Evolutionary conservation across 805 yeast species (phyloP), one percentile per base, ranked within the genome.

Genomic region (Diddensiella santjacobensis): DNA sequence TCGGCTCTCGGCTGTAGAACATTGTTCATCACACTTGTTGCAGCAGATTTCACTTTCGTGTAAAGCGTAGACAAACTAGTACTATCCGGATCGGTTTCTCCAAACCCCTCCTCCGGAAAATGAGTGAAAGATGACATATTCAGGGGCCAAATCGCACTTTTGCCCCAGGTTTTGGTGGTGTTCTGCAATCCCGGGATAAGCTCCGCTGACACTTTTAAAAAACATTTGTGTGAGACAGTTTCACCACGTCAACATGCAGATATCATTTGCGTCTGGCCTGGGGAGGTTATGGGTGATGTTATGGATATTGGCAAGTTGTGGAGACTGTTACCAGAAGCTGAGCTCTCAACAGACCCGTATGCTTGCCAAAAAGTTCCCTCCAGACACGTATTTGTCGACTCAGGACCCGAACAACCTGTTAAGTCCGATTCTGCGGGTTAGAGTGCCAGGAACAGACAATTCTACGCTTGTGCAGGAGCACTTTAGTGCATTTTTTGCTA

Each of bases 391-490:
- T 37, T 47, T 60, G 26, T 49, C 41, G 6, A 39, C 44, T n/a
- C 22, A 50, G 33, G 53, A 58, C 39, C 31, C 45, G 5, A 40
- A 48, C 5, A 62, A 61, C 5, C 49, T 57, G 17, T 52, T 66
- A 22, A 48, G 58, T 22, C 70, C 70, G 8, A 52, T 66, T 15
- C 49, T 67, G 13, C 58, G 52, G 13, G 65, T 62, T 4, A 58
- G 81, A 39, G 52, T 58, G 0, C 78, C 80, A 0, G 79, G 78
- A 0, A 63, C 75, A 2, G 53, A 56, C 4, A 72, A 70, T 5
- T 72, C 79, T 1, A 26, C 53, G 2, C 40, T 60, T 19, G 68
- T 73, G 4, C 71, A 68, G 42, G 50, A 63, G 6, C 75, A 72
- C 52, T 65, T 76, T 19, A 49, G 45, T 13, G 22, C 49, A 0